Conservation (phyloP, 2,329 filamentous ascomycete species). For the Trichoderma oligosporum region DNA sequence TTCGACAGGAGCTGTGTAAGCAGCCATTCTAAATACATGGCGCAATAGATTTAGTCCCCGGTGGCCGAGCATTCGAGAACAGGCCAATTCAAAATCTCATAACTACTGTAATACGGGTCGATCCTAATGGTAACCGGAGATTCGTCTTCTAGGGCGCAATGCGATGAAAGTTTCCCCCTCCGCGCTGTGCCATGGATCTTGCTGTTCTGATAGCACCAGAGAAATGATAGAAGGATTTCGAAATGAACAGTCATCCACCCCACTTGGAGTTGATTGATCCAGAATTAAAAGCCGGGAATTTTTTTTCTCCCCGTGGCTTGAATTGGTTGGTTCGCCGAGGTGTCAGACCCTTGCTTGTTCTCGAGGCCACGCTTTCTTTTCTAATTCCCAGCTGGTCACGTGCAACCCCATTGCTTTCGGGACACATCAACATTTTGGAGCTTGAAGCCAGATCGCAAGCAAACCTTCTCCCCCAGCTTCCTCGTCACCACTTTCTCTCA, state of each 20-base stretch:
- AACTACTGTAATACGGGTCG: not conserved
- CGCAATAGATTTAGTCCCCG: conserved; percentile 26
- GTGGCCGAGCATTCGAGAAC: conserved; percentile 29
- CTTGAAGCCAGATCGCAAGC: conserved; percentile 47
- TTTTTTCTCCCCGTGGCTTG: conserved; percentile 8
- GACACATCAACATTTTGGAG: conserved; percentile 44
- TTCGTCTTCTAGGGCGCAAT: not conserved
- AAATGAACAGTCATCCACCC: conserved; percentile 13
- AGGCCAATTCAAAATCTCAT: conserved; percentile 16
- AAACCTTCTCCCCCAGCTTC: conserved; percentile 36
- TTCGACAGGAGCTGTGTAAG: conserved; percentile 38
- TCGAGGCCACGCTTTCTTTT: conserved; percentile 19
- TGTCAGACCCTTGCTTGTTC: not conserved
- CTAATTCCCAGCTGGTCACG: conserved; percentile 29
- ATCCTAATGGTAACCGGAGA: not conserved
- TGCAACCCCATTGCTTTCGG: conserved; percentile 35
- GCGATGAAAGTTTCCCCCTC: not conserved
- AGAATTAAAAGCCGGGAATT: not conserved
- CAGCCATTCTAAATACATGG: conserved; percentile 41
- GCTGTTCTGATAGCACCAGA: not conserved
- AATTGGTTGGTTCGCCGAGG: conserved; percentile 12
- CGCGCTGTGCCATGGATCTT: not conserved
- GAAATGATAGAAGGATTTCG: conserved; percentile 4
- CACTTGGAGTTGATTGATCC: conserved; percentile 7
- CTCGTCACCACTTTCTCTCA: conserved; percentile 29